These are phyloP conservation scores for Acrocalymma vagum DNA, from an alignment of 2,329 filamentous ascomycete species.

Conservation along the genomic window DNA sequence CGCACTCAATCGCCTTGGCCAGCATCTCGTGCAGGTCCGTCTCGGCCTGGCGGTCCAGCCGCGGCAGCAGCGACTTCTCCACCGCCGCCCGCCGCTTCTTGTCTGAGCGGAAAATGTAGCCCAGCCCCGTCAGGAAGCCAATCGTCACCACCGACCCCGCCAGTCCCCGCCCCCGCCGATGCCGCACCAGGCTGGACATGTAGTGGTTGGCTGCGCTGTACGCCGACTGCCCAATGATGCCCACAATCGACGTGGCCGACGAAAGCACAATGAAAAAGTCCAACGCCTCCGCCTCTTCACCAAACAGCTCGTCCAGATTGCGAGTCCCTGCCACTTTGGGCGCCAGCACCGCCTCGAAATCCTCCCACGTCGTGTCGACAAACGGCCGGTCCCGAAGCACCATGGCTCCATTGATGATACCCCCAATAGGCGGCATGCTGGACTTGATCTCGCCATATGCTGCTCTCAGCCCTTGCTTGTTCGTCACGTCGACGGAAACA, in stretches of 20 bases:
- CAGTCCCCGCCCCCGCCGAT: slow-evolving; percentile 49
- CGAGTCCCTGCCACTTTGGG: slow-evolving; percentile 27
- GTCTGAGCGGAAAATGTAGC: slow-evolving; percentile 37
- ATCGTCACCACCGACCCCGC: slow-evolving; percentile 50
- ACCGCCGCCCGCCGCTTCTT: not conserved
- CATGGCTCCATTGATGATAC: slow-evolving; percentile 25
- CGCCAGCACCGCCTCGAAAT: slow-evolving; percentile 9
- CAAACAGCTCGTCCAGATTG: slow-evolving; percentile 24
- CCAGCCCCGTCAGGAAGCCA: slow-evolving; percentile 52
- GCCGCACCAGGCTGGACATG: slow-evolving; percentile 49
- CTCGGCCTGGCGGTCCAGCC: slow-evolving; percentile 15
- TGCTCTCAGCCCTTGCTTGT: not conserved
- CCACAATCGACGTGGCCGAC: slow-evolving; percentile 21
- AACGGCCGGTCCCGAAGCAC: slow-evolving; percentile 23
- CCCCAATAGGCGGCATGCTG: slow-evolving; percentile 22
- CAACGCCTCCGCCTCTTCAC: slow-evolving; percentile 8
- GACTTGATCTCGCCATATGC: slow-evolving; percentile 5
- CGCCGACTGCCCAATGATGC: slow-evolving; percentile 29
- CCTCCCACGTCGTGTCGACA: slow-evolving; percentile 9
- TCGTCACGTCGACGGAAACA: slow-evolving; percentile 13
- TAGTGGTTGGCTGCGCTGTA: slow-evolving; percentile 44
- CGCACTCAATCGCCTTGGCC: slow-evolving; percentile 16
- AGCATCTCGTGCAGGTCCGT: slow-evolving; percentile 22
- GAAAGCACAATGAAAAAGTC: slow-evolving; percentile 30
- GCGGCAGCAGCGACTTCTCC: slow-evolving; percentile 5